Evolutionary conservation across 257 asterid genomes (phyloP).

Genomic region (Penstemon davidsonii): DNA sequence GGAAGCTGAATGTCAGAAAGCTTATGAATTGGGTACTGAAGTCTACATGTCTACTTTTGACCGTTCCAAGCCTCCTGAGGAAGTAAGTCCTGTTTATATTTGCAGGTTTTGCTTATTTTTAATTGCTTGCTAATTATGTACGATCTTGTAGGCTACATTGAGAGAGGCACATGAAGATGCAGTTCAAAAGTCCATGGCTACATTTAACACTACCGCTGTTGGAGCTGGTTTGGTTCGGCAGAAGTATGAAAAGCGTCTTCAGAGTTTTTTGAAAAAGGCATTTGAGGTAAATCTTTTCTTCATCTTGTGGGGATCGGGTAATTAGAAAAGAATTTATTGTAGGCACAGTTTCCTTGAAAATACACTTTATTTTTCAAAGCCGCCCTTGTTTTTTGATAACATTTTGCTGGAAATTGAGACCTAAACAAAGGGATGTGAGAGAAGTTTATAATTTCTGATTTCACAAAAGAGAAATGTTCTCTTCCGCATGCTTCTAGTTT

Average conservation of each 20-base stretch:
- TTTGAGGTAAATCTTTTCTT: slow-evolving; percentile 66
- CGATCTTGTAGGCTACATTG: slow-evolving; percentile 66
- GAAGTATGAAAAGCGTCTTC: slow-evolving; percentile 87
- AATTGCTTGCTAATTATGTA: slow-evolving; percentile 30
- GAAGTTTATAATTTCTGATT: background rate
- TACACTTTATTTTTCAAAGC: background rate
- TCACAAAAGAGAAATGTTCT: background rate
- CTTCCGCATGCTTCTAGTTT: background rate
- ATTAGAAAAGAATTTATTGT: background rate
- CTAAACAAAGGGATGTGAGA: background rate
- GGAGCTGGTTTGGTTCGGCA: slow-evolving; percentile 82
- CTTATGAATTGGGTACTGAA: slow-evolving; percentile 78
- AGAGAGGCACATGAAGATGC: slow-evolving; percentile 97
- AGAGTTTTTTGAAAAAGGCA: slow-evolving; percentile 72
- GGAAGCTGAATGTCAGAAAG: slow-evolving; percentile 98
- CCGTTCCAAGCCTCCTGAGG: slow-evolving; percentile 89
- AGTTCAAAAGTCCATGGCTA: slow-evolving; percentile 67
- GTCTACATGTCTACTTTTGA: slow-evolving; percentile 73
- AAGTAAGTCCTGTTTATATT: slow-evolving; percentile 56
- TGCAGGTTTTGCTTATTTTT: slow-evolving; percentile 1
- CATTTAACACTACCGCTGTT: slow-evolving; percentile 80
- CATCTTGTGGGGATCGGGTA: slow-evolving; percentile 9
- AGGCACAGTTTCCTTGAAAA: slow-evolving; percentile 2
- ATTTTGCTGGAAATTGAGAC: background rate
- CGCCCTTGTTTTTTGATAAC: background rate